Conservation (phyloP, 2,329 filamentous ascomycete species). For the Venturiaceae sp. region DNA sequence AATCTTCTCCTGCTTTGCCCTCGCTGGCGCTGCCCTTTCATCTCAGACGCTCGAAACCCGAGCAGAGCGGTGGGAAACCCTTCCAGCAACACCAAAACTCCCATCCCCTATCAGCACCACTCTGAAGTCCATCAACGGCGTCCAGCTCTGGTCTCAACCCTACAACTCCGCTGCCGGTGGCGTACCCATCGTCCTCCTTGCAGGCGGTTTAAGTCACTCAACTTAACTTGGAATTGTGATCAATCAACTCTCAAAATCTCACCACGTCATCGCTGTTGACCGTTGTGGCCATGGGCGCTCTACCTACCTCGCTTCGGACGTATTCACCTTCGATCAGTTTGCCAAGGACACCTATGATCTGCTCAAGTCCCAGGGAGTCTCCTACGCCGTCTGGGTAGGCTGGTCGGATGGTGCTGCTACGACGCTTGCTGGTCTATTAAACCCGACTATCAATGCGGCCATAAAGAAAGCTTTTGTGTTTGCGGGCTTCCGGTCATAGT, state of each 20-base stretch:
- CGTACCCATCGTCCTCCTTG: slow-evolving; percentile 28
- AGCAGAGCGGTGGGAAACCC: slow-evolving; percentile 14
- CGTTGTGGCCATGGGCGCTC: slow-evolving; percentile 33
- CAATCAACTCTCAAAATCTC: slow-evolving; percentile 20
- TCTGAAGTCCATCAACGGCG: slow-evolving; percentile 24
- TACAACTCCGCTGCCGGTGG: slow-evolving; percentile 27
- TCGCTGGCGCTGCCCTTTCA: not conserved
- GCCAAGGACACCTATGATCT: slow-evolving; percentile 25
- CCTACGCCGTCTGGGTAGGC: slow-evolving; percentile 25
- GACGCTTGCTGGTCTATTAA: slow-evolving; percentile 26
- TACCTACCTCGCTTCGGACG: slow-evolving; percentile 24
- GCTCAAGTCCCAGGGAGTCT: slow-evolving; percentile 20
- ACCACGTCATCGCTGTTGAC: slow-evolving; percentile 32
- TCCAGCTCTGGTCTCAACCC: slow-evolving; percentile 31
- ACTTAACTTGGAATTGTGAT: slow-evolving; percentile 32
- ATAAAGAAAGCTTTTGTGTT: slow-evolving; percentile 34
- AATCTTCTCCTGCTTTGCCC: not conserved
- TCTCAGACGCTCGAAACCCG: not conserved
- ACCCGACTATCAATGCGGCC: slow-evolving; percentile 18
- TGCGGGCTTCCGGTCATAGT: slow-evolving; percentile 21
- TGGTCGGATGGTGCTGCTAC: slow-evolving; percentile 34
- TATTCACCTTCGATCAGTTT: slow-evolving; percentile 30
- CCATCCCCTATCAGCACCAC: slow-evolving; percentile 23
- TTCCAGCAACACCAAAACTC: slow-evolving; percentile 28
- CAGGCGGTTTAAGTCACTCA: slow-evolving; percentile 33